Base-by-base conservation (phyloP, 2,329 filamentous ascomycete species). In the Fusarium sp. region DNA sequence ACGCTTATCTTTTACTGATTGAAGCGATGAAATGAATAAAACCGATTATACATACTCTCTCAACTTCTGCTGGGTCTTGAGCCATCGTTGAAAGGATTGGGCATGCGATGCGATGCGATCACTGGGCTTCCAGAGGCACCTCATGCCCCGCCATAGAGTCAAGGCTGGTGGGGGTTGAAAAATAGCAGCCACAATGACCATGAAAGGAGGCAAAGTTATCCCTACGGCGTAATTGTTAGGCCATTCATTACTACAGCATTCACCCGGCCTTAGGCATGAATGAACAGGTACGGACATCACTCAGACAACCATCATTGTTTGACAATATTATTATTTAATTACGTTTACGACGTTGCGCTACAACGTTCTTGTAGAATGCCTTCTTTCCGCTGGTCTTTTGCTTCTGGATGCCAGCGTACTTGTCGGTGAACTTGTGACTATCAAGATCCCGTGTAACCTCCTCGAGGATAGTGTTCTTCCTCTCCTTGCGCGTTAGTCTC, bases 331-430 rank as follows among this genome's bases (percentile, higher is more conserved):
- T 68, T 57, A 62, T 71, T 56, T 78, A 74, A 70, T 74, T 59
- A 51, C 72, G 72, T 62, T 78, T 81, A 30, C 81, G 80, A 54
- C 82, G 77, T 48, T 80, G 76, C 28, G 83, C 80, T 79, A 93
- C 90, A 74, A 97, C 82, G 62, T 91, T 92, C 80, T 95, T 95
- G 86, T 98, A 98, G 78, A 93, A 92, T 2, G 89, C 91, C 83
- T 95, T 98, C 85, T 94, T 97, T 58, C 96, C 96, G 77, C 93
- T 97, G 30, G 88, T 90, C 83, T 97, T 98, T 70, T 88, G 88
- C 56, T 87, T 87, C 80, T 98, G 95, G 55, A 98, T 94, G 65
- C 95, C 91, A 63, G 89, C 87, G 82, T 97, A 98, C 83, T 97
- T 98, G 78, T 87, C 89, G 86, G 93, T 94, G 85, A 98, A 96